phyloP scores from a whole-genome alignment of 2,329 filamentous ascomycete genomes.

The Dactylonectria macrodidyma region DNA sequence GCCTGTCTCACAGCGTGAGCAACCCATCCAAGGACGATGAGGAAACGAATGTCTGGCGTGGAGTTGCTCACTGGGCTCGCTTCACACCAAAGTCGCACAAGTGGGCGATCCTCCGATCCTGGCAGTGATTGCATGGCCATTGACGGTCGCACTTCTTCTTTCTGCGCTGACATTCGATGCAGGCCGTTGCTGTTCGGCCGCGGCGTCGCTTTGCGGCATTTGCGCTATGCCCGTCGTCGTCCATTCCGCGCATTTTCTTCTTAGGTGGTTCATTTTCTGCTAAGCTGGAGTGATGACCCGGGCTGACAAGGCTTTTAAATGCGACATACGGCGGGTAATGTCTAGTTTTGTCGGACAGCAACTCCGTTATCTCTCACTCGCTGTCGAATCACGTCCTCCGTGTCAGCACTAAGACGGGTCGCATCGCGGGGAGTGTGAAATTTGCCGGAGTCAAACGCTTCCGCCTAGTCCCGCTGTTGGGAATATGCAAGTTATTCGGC shows the following conservation, averaged over 20 bases:
- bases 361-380: not conserved
- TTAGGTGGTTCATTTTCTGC: not conserved
- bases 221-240: not conserved
- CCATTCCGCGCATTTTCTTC: not conserved
- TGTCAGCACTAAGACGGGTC: not conserved
- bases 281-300: not conserved
- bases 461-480: not conserved
- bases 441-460: slow-evolving; percentile 3
- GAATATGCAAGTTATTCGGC: not conserved
- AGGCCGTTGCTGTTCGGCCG: not conserved
- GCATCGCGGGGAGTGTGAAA: not conserved
- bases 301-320: not conserved
- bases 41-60: not conserved
- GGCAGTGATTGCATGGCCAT: slow-evolving; percentile 1
- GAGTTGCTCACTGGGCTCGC: not conserved
- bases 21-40: not conserved
- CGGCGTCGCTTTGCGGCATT: not conserved
- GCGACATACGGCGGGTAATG: not conserved
- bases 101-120: not conserved
- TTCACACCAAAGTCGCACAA: not conserved
- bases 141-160: slow-evolving; percentile 5
- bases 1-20: not conserved
- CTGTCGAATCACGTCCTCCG: not conserved
- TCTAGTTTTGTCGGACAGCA: not conserved
- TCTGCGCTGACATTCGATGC: not conserved